phyloP scores from a whole-genome alignment of 148 eudicot genomes.

The Gaultheria prostrata region DNA sequence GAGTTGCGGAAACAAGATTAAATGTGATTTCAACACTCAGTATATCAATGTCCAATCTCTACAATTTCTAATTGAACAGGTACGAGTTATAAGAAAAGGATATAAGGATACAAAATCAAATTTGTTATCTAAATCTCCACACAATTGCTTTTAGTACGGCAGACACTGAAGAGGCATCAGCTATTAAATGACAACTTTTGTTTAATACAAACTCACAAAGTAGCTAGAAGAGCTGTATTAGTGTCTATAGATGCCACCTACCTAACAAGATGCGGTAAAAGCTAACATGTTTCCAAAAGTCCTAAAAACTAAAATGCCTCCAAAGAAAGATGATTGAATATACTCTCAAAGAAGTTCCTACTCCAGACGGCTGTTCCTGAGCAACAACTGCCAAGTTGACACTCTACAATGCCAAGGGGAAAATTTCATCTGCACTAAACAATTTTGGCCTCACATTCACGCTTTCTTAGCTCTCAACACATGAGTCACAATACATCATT shows the following conservation, averaged over 20 bases:
- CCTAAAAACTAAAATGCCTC: slow-evolving; percentile 8
- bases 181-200: neutral
- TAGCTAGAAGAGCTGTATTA: neutral
- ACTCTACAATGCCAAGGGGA: neutral
- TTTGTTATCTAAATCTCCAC: no score
- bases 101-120: neutral
- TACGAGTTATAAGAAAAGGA: neutral
- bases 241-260: neutral
- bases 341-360: neutral
- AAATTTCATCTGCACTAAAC: neutral
- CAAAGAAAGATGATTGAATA: neutral
- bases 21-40: neutral
- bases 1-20: neutral
- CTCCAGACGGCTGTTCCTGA: neutral
- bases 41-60: neutral
- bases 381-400: neutral
- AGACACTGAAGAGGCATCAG: neutral
- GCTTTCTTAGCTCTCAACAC: neutral
- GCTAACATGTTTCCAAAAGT: neutral
- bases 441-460: neutral
- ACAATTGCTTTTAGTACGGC: neutral
- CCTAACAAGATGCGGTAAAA: neutral
- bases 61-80: neutral
- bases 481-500: neutral
- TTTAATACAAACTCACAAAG: neutral